Percentiles rank a stretch among this genome's conserved stretches.
Conservation (phyloP, 179 eudicot genomes). For the Kewa caespitosa region DNA sequence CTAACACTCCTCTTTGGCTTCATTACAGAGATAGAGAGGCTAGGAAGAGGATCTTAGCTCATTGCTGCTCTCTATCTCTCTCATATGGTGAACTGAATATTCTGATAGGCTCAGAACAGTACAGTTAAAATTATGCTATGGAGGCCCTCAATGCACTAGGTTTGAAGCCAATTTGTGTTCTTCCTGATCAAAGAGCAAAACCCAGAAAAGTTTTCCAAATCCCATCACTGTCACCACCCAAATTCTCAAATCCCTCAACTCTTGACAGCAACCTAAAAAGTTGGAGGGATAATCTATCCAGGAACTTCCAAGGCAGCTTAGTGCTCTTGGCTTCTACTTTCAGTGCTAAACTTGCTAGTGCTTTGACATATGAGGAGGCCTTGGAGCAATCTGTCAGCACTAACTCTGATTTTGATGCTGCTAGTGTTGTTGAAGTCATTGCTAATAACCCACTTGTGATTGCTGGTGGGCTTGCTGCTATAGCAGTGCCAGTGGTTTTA, state of each 20-base stretch:
- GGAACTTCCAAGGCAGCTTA: slow-evolving; percentile 48
- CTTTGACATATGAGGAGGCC: slow-evolving; percentile 91
- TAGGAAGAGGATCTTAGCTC: slow-evolving; percentile 2
- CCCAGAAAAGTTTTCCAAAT: slow-evolving; percentile 45
- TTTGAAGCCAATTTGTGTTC: slow-evolving; percentile 69
- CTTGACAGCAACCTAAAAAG: slow-evolving; percentile 34
- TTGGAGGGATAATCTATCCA: slow-evolving; percentile 29
- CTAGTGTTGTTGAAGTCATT: slow-evolving; percentile 53
- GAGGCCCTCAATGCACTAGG: slow-evolving; percentile 78
- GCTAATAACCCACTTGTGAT: slow-evolving; percentile 60
- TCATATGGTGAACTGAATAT: slow-evolving; percentile 17
- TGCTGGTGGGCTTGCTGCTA: slow-evolving; percentile 64
- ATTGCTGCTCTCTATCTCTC: neutral
- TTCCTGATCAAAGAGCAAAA: slow-evolving; percentile 65
- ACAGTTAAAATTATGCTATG: slow-evolving; percentile 49
- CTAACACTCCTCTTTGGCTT: slow-evolving; percentile 20
- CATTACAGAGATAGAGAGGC: neutral
- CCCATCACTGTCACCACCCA: slow-evolving; percentile 35
- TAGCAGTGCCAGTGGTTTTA: slow-evolving; percentile 69
- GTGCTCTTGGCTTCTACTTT: slow-evolving; percentile 58
- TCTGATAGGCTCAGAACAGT: neutral
- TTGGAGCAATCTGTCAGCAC: slow-evolving; percentile 49
- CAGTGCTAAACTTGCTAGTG: slow-evolving; percentile 50
- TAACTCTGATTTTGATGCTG: slow-evolving; percentile 57
- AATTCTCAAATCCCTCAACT: slow-evolving; percentile 29